Base-by-base conservation (phyloP, 805 yeast species). In the Saturnispora gosingensis region DNA sequence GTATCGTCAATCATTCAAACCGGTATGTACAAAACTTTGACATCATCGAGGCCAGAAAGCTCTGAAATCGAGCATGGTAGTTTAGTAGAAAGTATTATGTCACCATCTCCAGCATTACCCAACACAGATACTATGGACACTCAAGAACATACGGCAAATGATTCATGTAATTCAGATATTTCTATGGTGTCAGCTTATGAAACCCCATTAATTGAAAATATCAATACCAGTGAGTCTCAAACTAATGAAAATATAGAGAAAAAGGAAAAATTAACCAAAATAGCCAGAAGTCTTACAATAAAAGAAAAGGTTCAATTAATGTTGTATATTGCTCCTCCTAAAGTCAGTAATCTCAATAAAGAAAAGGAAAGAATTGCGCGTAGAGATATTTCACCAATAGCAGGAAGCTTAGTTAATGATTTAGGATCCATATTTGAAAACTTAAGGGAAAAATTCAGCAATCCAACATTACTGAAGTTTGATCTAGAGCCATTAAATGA, bases 361-460 rank as follows among this genome's bases (percentile, higher is more conserved):
- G 68, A 65, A 27, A 73, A 74, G 50, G 49, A 67, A 0, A 71
- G 69, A 49, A 77, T 77, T 47, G 80, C 81, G 2, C 67, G 77
- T 54, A 66, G 77, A 46, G 81, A 77, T 54, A 69, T 77, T 5
- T 62, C 74, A 6, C 72, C 73, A 3, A 59, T 58, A 45, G 65
- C 68, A 40, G 53, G 53, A n/a, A 64, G 66, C 24, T 43, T 69
- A 2, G 43, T 68, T 4, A 48, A 54, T 4, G 57, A 50, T 1
- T 59, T 63, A 2, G 48, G 52, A 11, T 53, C 59, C 20, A 43
- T 59, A 9, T 39, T 67, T 2, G 64, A 58, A 3, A 45, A 35
- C 5, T 36, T 64, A 32, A 63, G 57, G 49, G 55, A 61, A 13
- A 59, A 59, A 16, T 53, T 54, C 7, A 56, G 51, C 25, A 62